Conservation (phyloP, 2,329 filamentous ascomycete genomes). For the Colletotrichum sp. region DNA sequence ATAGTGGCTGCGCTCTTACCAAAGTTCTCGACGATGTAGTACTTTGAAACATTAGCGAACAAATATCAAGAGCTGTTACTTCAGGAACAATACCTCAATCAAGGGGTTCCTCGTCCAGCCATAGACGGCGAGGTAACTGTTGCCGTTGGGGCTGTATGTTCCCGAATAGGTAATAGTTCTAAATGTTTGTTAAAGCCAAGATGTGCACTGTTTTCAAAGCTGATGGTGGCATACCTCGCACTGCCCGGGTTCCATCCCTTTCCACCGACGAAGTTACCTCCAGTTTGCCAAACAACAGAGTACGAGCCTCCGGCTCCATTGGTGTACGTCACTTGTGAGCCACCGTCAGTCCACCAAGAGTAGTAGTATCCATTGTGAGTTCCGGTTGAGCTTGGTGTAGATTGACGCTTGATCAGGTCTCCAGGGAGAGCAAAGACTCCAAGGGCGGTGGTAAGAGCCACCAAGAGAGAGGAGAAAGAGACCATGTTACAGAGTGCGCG, state of each 20-base stretch:
- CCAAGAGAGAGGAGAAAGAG: not conserved
- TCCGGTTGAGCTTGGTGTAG: slow-evolving; percentile 40
- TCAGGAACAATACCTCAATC: not conserved
- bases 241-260: slow-evolving; percentile 63
- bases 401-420: slow-evolving; percentile 10
- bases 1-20: not conserved
- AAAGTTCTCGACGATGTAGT: slow-evolving; percentile 17
- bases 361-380: slow-evolving; percentile 50
- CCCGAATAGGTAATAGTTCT: slow-evolving; percentile 37
- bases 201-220: slow-evolving; percentile 9
- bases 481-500: not conserved
- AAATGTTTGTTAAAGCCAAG: not conserved
- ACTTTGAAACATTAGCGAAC: not conserved
- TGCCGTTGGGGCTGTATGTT: slow-evolving; percentile 42
- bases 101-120: slow-evolving; percentile 40
- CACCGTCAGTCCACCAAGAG: slow-evolving; percentile 54
- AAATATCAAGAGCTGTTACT: not conserved
- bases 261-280: slow-evolving; percentile 60
- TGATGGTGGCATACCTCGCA: slow-evolving; percentile 42
- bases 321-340: slow-evolving; percentile 43
- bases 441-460: not conserved
- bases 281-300: slow-evolving; percentile 47
- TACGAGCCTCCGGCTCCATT: slow-evolving; percentile 50
- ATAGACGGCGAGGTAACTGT: slow-evolving; percentile 43
- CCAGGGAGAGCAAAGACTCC: not conserved